These are phyloP conservation scores for Claviceps digitariae DNA, from an alignment of 2,329 filamentous ascomycete genomes.

Conservation along the genomic window DNA sequence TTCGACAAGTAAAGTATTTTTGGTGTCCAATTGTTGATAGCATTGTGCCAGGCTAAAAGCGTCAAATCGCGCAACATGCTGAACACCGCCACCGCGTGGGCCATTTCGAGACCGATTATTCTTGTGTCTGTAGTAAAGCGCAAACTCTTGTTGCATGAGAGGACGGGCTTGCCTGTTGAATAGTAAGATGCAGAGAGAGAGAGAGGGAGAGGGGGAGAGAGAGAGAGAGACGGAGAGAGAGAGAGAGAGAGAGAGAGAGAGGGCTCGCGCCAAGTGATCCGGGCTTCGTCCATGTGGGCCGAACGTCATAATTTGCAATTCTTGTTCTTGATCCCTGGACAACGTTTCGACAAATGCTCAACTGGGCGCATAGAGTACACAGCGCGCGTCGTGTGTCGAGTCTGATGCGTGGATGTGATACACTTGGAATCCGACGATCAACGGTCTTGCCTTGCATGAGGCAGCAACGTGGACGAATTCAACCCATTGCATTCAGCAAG, in stretches of 20 bases:
- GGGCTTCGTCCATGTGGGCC: not conserved
- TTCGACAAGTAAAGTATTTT: not conserved
- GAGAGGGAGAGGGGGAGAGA: not conserved
- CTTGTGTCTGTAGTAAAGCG: no score
- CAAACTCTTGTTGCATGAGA: not conserved
- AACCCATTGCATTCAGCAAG: not conserved
- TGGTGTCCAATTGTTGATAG: not conserved
- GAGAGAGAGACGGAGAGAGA: not conserved
- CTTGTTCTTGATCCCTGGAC: not conserved
- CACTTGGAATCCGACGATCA: not conserved
- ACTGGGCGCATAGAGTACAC: not conserved
- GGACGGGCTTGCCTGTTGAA: not conserved
- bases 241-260: not conserved
- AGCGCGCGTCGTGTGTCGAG: not conserved
- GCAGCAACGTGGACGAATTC: conserved; percentile 1
- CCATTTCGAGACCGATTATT: not conserved
- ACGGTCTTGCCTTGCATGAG: not conserved
- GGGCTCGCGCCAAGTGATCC: not conserved
- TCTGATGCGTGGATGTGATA: not conserved
- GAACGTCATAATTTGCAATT: not conserved
- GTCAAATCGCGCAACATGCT: not conserved
- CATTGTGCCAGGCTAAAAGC: not conserved
- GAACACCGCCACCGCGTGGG: not conserved
- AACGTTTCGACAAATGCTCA: not conserved
- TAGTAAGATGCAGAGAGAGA: not conserved